phyloP scores from a whole-genome alignment of 2,329 filamentous ascomycete genomes.

The Trichoderma semiorbis region DNA sequence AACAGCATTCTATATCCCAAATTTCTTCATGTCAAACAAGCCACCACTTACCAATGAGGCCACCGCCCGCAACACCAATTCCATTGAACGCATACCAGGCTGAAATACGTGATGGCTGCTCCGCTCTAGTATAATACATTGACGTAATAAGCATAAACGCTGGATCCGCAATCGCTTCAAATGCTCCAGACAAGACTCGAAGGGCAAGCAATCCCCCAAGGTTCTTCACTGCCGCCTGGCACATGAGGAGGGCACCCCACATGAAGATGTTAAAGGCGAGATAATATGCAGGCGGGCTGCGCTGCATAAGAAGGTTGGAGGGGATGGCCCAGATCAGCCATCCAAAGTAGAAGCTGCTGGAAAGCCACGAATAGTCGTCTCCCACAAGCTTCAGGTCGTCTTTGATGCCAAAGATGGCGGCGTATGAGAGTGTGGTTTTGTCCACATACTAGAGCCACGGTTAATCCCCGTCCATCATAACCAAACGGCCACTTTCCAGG shows the following conservation, averaged over 20 bases:
- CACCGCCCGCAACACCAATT: slow-evolving; percentile 56
- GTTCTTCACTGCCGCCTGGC: slow-evolving; percentile 53
- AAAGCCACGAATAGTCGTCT: slow-evolving; percentile 50
- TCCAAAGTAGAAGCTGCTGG: slow-evolving; percentile 37
- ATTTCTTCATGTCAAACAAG: not conserved
- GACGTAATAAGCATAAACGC: slow-evolving; percentile 61
- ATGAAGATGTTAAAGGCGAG: slow-evolving; percentile 50
- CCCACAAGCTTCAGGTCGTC: slow-evolving; percentile 56
- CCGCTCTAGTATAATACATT: slow-evolving; percentile 62
- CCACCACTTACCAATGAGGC: slow-evolving; percentile 34
- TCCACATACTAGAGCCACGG: slow-evolving; percentile 28
- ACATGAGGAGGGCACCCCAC: slow-evolving; percentile 47
- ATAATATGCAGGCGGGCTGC: slow-evolving; percentile 35
- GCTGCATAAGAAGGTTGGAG: slow-evolving; percentile 32
- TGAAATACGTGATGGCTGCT: slow-evolving; percentile 60
- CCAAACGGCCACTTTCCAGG: not conserved
- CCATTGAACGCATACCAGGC: slow-evolving; percentile 60
- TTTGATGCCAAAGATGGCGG: slow-evolving; percentile 61
- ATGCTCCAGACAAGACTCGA: slow-evolving; percentile 60
- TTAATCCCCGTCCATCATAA: not conserved
- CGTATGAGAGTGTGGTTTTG: slow-evolving; percentile 58
- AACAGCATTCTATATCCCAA: not conserved
- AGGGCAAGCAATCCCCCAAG: slow-evolving; percentile 55
- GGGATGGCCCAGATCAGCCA: slow-evolving; percentile 37
- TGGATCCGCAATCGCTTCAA: slow-evolving; percentile 52